These are phyloP conservation scores for Hypoxylon sp. DNA, from an alignment of 2,329 filamentous ascomycete species.

Conservation along the genomic window DNA sequence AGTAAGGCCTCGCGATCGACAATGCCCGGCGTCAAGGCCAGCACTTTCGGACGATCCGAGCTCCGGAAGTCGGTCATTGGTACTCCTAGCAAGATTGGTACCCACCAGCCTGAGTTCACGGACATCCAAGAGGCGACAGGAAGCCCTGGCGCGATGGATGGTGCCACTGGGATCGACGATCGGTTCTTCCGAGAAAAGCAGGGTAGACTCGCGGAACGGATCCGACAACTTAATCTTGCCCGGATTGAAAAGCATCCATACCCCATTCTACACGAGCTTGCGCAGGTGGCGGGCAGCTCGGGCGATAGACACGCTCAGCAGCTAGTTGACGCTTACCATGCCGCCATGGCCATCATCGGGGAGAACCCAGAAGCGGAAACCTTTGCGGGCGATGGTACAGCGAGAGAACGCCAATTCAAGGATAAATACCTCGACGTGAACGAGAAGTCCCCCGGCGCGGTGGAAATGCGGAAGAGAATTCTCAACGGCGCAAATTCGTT, in stretches of 20 bases:
- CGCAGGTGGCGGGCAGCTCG: constrained; percentile 77
- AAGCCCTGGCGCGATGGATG: constrained; percentile 60
- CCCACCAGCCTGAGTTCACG: constrained; percentile 74
- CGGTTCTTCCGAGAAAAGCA: constrained; percentile 87
- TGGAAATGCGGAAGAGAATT: constrained; percentile 81
- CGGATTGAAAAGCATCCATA: constrained; percentile 76
- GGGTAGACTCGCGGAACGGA: constrained; percentile 80
- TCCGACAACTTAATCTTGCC: constrained; percentile 81
- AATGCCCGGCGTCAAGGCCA: constrained; percentile 59
- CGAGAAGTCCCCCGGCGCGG: constrained; percentile 71
- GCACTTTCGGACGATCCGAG: constrained; percentile 74
- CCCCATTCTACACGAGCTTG: constrained; percentile 81
- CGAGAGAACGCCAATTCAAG: constrained; percentile 82
- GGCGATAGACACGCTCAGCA: constrained; percentile 79
- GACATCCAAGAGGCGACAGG: constrained; percentile 74
- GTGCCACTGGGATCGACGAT: constrained; percentile 73
- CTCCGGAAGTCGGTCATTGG: constrained; percentile 91
- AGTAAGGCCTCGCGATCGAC: constrained; percentile 55
- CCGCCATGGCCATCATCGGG: constrained; percentile 81
- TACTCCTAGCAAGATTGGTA: constrained; percentile 76
- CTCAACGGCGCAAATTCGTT: constrained; percentile 83
- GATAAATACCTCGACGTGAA: constrained; percentile 82
- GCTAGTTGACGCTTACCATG: constrained; percentile 84
- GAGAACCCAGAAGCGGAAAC: constrained; percentile 75
- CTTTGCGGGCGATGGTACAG: constrained; percentile 71